These are phyloP conservation scores for Calonectria ilicicola DNA, from an alignment of 2,329 filamentous ascomycete genomes.

Conservation along the genomic window DNA sequence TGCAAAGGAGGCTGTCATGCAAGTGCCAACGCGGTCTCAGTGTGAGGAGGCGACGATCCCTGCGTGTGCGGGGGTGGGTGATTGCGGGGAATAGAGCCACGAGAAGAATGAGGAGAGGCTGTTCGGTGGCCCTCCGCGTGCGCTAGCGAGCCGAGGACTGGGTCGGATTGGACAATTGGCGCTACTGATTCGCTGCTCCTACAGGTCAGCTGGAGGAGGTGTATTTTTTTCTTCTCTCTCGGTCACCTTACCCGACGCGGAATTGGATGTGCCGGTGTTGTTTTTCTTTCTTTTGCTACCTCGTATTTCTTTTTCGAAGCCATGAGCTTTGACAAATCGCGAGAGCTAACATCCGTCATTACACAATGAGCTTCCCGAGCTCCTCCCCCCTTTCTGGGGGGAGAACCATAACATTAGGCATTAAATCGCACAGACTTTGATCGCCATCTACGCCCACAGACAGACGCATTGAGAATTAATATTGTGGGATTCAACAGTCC, in stretches of 20 bases:
- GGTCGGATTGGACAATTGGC: not conserved
- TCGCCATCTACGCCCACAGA: not conserved
- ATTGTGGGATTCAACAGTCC: not conserved
- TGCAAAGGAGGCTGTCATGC: constrained; percentile 12
- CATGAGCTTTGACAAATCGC: not conserved
- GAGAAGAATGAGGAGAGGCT: constrained; percentile 8
- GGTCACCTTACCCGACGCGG: not conserved
- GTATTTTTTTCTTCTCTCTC: constrained; percentile 1
- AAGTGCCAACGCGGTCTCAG: constrained; percentile 3
- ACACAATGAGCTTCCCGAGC: no score
- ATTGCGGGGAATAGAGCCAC: constrained; percentile 28
- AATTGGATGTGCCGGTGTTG: not conserved
- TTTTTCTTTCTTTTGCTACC: not conserved
- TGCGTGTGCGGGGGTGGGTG: constrained; percentile 37
- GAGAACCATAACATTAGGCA: not conserved
- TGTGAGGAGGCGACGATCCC: constrained; percentile 21
- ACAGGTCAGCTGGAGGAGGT: not conserved
- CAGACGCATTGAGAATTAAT: not conserved
- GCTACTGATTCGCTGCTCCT: constrained; percentile 6
- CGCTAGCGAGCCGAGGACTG: not conserved
- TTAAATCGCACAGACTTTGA: not conserved
- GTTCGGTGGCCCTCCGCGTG: constrained; percentile 3
- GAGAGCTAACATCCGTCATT: not conserved
- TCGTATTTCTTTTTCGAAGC: not conserved
- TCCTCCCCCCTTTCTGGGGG: not conserved